A percentile compares a stretch with the other conserved stretches of the same genome.
phyloP scores from a whole-genome alignment of 768 basidiomycete genomes.

The Boletus subcaerulescens region DNA sequence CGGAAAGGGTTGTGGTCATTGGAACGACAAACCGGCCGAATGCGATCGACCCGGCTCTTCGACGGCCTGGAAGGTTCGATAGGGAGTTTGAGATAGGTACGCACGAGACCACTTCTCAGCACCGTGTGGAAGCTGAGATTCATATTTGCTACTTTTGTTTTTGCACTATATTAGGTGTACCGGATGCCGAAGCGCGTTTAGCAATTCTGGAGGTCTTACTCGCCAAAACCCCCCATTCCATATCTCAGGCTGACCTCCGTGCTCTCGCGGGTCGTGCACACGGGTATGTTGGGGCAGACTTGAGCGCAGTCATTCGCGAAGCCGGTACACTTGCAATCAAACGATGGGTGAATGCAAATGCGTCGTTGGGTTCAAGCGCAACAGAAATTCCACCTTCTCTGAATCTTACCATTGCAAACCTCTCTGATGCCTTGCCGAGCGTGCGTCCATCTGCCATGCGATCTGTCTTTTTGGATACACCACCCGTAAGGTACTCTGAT shows the following conservation, averaged over 20 bases:
- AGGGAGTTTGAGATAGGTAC: constrained; percentile 92
- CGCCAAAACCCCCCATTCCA: constrained; percentile 70
- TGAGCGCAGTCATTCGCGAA: constrained; percentile 88
- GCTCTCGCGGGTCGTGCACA: constrained; percentile 77
- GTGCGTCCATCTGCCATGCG: constrained; percentile 94
- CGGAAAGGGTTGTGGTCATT: constrained; percentile 81
- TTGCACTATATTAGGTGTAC: constrained; percentile 58
- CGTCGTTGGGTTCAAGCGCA: constrained; percentile 3
- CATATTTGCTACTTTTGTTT: background rate
- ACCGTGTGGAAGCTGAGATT: background rate
- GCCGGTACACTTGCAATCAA: constrained; percentile 92
- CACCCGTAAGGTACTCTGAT: constrained; percentile 78
- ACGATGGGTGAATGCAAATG: constrained; percentile 52
- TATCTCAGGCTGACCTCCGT: constrained; percentile 59
- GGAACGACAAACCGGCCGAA: constrained; percentile 96
- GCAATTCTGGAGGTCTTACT: constrained; percentile 88
- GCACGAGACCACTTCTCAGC: constrained; percentile 13
- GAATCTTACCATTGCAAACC: constrained; percentile 56
- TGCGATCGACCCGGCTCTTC: constrained; percentile 89
- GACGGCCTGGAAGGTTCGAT: constrained; percentile 89
- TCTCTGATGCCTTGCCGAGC: constrained; percentile 65
- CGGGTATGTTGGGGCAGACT: constrained; percentile 96
- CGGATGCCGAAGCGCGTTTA: constrained; percentile 79
- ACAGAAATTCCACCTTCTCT: constrained; percentile 24
- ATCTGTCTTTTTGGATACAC: constrained; percentile 85